Evolutionary conservation across 148 eudicot genomes (phyloP), one percentile per base, ranked within the genome.

Genomic region (Nyssa sinensis): DNA sequence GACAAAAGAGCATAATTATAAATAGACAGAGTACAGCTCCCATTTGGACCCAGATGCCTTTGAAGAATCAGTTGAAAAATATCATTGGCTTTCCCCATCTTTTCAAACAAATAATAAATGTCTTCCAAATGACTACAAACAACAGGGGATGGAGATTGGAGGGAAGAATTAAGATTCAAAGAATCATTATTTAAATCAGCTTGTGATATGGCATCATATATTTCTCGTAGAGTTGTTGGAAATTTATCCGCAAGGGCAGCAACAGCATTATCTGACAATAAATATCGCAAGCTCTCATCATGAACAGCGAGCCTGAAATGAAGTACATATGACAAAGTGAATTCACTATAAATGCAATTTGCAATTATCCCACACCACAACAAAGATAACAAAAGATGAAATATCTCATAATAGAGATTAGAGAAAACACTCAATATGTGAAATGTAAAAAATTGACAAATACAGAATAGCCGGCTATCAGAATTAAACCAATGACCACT

Each of bases 271-370:
- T 92, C 99, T 24, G 99, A 93, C 72, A 95, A 77, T 33, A 93
- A 87, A 76, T 78, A 95, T 86, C 90, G 89, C 84, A 95, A 86
- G 88, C 97, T 91, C 75, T 95, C 99, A 82, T 95, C 99, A 80
- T 95, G 99, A 66, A 93, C 77, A 70, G n/a, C 97, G 97, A 71
- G 99, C 99, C 97, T 92, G 87, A 69, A 79, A 79, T 0, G 49
- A 74, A 69, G 73, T 57, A 63, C 14, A 80, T 55, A 76, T 34
- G 75, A 68, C 37, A 21, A 64, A 69, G 60, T 77, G 55, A 80
- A 74, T 31, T 31, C 49, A 64, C 3, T 1, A 74, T 24, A 79
- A 31, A 64, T 32, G 7, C 59, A 24, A 49, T 16, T 63, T 23
- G 14, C 10, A 7, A 3, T 29, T 32, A 5, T 27, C 13, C 29